phyloP scores from a whole-genome alignment of 257 asterid species.

The Fraxinus cuspidata region DNA sequence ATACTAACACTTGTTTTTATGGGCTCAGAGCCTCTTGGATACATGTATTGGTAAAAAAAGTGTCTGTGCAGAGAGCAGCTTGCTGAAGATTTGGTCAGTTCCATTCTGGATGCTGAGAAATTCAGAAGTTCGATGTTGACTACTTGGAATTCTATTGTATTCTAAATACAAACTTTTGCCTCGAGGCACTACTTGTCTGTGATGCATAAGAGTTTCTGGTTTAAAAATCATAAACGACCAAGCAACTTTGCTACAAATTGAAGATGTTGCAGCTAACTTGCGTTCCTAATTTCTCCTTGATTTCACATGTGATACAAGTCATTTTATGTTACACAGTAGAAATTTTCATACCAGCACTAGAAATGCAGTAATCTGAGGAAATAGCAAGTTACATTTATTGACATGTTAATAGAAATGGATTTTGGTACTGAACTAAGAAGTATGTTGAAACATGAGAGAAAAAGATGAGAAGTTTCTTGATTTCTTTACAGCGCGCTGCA shows the following conservation, averaged over 20 bases:
- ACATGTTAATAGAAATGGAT: neutral
- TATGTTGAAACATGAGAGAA: neutral
- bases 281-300: neutral
- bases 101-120: neutral
- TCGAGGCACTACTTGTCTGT: neutral
- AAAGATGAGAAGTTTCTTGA: slow-evolving; percentile 3
- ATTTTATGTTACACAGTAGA: neutral
- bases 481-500: neutral
- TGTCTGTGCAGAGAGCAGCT: neutral
- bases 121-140: neutral
- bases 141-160: neutral
- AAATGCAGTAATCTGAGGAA: neutral
- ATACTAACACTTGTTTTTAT: too few relatives aligned
- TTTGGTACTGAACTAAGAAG: slow-evolving; percentile 10
- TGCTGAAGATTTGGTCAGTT: neutral
- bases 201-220: neutral
- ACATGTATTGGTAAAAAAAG: neutral
- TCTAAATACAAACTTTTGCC: neutral
- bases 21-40: too few relatives aligned
- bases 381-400: neutral
- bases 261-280: neutral
- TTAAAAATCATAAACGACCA: neutral
- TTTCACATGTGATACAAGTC: neutral
- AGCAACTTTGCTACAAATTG: neutral
- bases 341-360: neutral